Conservation (phyloP, 78 protist genomes). For the Bodo saltans region DNA sequence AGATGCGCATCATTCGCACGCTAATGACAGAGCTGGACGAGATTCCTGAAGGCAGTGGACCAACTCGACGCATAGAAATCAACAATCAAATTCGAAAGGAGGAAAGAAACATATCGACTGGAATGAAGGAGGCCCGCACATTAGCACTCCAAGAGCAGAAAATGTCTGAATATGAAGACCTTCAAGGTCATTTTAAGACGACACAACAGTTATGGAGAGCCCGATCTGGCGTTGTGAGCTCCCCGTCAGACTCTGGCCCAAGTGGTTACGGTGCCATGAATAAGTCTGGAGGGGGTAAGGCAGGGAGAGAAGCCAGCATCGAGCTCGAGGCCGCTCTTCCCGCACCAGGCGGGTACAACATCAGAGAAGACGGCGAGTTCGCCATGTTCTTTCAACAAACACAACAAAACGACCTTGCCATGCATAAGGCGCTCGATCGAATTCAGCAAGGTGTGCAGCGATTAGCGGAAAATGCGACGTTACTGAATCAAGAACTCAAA, state of each 20-base stretch:
- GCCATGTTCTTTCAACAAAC: neutral
- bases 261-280: neutral
- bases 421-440: neutral
- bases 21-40: neutral
- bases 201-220: neutral
- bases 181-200: neutral
- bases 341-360: neutral
- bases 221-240: neutral
- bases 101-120: neutral
- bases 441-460: neutral
- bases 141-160: neutral
- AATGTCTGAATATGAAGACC: neutral
- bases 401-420: neutral
- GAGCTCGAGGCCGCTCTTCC: neutral
- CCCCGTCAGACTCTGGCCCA: no score
- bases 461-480: neutral
- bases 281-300: neutral
- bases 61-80: neutral
- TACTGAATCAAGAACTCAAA: neutral
- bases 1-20: neutral
- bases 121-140: neutral
- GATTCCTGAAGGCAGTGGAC: neutral
- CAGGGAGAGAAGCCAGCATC: neutral
- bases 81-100: neutral
- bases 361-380: conserved; percentile 8